Conservation (phyloP, 202 grass and related monocot species). For the Dendrocalamus latiflorus region DNA sequence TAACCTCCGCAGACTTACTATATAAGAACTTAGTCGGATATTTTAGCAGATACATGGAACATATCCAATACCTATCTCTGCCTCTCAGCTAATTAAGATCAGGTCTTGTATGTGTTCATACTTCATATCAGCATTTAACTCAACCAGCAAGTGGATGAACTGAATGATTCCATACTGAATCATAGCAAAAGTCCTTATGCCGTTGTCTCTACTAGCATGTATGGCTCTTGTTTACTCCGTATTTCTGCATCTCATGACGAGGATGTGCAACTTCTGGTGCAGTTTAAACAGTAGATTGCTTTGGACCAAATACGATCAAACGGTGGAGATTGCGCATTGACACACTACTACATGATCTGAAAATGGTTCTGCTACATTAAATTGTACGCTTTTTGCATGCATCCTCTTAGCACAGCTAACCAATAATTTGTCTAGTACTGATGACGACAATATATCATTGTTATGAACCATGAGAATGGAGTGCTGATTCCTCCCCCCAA, state of each 20-base stretch:
- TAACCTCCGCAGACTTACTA: neutral
- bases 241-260: conserved; percentile 14
- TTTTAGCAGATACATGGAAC: conserved; percentile 7
- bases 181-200: conserved; percentile 12
- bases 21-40: neutral
- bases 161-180: neutral
- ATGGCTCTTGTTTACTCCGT: neutral
- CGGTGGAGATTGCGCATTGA: neutral
- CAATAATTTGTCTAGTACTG: neutral
- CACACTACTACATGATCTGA: neutral
- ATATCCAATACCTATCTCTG: neutral
- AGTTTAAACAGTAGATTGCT: neutral
- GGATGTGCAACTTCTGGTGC: conserved; percentile 13
- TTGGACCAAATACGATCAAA: conserved; percentile 15
- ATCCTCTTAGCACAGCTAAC: neutral
- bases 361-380: neutral
- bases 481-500: neutral
- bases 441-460: neutral
- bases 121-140: conserved; percentile 31
- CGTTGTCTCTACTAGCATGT: conserved; percentile 7
- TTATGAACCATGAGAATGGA: conserved; percentile 8
- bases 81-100: neutral
- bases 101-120: conserved; percentile 22
- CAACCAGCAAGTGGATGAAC: conserved; percentile 14
- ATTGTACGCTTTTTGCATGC: neutral